Evolutionary conservation across 768 basidiomycete genomes (phyloP).

Genomic region (Lactarius pseudohatsudake): DNA sequence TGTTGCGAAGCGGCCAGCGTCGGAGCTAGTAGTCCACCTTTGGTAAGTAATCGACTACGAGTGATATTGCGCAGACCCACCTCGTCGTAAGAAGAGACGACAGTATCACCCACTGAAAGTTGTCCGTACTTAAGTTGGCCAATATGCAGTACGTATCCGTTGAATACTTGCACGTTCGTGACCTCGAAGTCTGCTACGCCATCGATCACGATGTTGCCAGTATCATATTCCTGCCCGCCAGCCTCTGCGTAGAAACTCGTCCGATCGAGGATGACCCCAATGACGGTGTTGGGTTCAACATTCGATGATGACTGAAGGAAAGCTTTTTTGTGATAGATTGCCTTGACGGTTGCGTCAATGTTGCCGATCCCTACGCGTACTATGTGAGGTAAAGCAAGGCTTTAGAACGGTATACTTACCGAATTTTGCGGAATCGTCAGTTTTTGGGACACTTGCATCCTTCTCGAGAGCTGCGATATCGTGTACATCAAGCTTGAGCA

Average conservation of each 20-base stretch:
- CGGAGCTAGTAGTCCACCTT: constrained; percentile 55
- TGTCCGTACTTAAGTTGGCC: constrained; percentile 88
- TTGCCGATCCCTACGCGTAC: constrained; percentile 67
- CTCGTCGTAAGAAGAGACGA: constrained; percentile 92
- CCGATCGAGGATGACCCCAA: constrained; percentile 87
- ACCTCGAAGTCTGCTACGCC: constrained; percentile 92
- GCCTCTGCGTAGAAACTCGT: constrained; percentile 98
- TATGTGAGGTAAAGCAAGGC: neutral
- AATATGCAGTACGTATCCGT: constrained; percentile 93
- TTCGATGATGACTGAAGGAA: constrained; percentile 68
- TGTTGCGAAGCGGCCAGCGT: constrained; percentile 93
- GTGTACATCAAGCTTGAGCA: constrained; percentile 92
- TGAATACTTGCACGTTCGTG: constrained; percentile 89
- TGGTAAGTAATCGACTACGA: neutral
- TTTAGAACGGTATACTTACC: constrained; percentile 48
- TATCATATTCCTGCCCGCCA: constrained; percentile 97
- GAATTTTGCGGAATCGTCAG: constrained; percentile 91
- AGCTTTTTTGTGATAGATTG: constrained; percentile 78
- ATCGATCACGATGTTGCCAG: constrained; percentile 91
- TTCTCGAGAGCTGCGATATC: constrained; percentile 86
- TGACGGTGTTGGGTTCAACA: constrained; percentile 62
- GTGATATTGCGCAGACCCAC: constrained; percentile 40
- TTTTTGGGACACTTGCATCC: constrained; percentile 76
- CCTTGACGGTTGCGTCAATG: constrained; percentile 70
- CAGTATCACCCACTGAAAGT: constrained; percentile 73